Evolutionary conservation across 495 filamentous ascomycete genomes (phyloP), one percentile per base, ranked within the genome.

Genomic region (Paragyromitra xinjiangensis): DNA sequence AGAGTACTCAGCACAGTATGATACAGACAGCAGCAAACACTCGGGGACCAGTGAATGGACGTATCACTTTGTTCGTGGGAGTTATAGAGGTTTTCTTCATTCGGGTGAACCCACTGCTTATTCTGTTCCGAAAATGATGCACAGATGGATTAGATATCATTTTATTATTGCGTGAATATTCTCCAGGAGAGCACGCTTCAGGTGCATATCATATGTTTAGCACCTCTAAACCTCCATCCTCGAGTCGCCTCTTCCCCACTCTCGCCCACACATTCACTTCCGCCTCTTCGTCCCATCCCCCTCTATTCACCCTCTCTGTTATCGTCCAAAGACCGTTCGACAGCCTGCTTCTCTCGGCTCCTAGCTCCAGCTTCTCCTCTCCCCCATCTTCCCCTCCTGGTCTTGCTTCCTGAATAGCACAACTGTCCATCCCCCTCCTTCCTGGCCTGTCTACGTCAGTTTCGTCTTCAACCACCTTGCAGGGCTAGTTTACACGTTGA

Each of bases 401-500:
- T 34, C 29, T 34, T 76, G 37, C 67, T 64, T 64, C 12, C 45
- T 16, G 40, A 68, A 78, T 37, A 58, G 24, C 50, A 19, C 40
- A 67, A 59, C 50, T 58, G 16, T 44, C 63, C 22, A 29, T 51
- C 63, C 73, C 77, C 42, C 48, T 77, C 42, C 65, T 48, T 78
- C 51, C 51, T 59, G 76, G 29, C 63, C 64, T 69, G 29, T 63
- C 72, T 75, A 69, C 72, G 44, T 75, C 64, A 56, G 59, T 78
- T 65, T 78, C 74, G 69, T 29, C 63, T 67, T 80, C 44, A 37
- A 68, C 68, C 69, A 79, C 77, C 76, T 79, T 79, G 77, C 77
- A 69, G 77, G 45, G 24, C 24, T 53, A 68, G 62, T 81, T 72
- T 74, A 82, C 80, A 82, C 80, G 80, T 82, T 78, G 80, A 82